These are phyloP conservation scores for Cucumis hystrix DNA, from an alignment of 306 rosid genomes.

Conservation along the genomic window DNA sequence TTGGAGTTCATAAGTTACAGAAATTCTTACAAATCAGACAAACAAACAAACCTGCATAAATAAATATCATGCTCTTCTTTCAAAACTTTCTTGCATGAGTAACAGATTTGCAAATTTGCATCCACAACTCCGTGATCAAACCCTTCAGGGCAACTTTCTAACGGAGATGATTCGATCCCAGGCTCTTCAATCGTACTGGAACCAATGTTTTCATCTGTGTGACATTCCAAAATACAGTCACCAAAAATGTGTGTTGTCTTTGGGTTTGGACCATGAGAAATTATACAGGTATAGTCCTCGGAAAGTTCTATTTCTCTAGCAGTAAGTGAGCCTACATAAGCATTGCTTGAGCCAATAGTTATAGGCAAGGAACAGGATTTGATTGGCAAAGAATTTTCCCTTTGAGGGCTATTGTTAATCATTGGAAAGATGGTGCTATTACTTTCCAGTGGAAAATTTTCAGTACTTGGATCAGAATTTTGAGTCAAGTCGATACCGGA, in stretches of 20 bases:
- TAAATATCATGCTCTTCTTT: conserved; percentile 33
- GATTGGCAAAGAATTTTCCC: conserved; percentile 20
- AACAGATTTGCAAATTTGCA: conserved; percentile 24
- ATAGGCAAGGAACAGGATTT: conserved; percentile 53
- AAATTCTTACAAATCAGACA: conserved; percentile 6
- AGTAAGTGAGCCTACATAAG: conserved; percentile 38
- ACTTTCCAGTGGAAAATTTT: conserved; percentile 17
- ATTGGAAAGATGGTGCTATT: conserved; percentile 13
- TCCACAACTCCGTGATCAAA: conserved; percentile 13
- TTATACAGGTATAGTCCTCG: conserved; percentile 88
- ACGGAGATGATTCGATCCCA: conserved; percentile 20
- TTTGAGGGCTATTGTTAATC: conserved; percentile 11
- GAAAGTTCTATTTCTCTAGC: conserved; percentile 77
- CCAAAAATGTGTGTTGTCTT: conserved; percentile 74
- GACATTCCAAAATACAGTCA: conserved; percentile 74
- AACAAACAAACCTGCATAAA: conserved; percentile 45
- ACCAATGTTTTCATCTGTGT: conserved; percentile 34
- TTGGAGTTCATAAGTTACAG: not conserved
- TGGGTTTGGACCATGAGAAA: conserved; percentile 89
- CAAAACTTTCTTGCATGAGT: conserved; percentile 40
- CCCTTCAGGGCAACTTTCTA: conserved; percentile 16
- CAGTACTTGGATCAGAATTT: conserved; percentile 13
- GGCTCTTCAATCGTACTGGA: conserved; percentile 33
- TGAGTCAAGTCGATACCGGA: conserved; percentile 14
- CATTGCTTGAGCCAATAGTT: conserved; percentile 30